Evolutionary conservation across 1,284 basidiomycete genomes (phyloP).

Genomic region (Leccinum fallax): DNA sequence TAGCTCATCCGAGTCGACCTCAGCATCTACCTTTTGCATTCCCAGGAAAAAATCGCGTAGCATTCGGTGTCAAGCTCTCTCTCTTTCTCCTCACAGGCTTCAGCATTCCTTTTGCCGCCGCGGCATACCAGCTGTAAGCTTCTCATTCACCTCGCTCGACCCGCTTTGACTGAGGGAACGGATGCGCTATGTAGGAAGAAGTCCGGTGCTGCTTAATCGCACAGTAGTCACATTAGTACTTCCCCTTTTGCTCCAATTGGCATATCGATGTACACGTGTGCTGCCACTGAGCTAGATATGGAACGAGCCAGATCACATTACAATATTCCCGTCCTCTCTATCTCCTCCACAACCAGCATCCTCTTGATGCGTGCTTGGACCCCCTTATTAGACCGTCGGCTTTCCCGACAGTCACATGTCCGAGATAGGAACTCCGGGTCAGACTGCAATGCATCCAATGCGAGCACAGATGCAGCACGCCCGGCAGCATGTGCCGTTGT

Average conservation of each 20-base stretch:
- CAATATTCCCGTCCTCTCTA: conserved; percentile 34
- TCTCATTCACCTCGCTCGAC: conserved; percentile 14
- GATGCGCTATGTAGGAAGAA: conserved; percentile 37
- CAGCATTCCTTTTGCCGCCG: conserved; percentile 65
- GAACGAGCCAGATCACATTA: conserved; percentile 12
- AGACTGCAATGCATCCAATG: conserved; percentile 65
- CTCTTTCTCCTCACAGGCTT: conserved; percentile 61
- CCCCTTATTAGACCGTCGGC: conserved; percentile 41
- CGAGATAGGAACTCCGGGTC: conserved; percentile 61
- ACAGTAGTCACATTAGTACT: conserved; percentile 2
- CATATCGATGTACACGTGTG: conserved; percentile 13
- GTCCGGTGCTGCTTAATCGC: conserved; percentile 27
- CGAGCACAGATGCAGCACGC: conserved; percentile 57
- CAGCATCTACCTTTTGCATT: conserved; percentile 74
- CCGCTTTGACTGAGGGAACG: neutral
- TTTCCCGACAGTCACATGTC: conserved; percentile 63
- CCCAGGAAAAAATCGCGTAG: conserved; percentile 52
- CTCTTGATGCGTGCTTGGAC: conserved; percentile 43
- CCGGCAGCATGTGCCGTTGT: conserved; percentile 52
- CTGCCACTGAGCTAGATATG: conserved; percentile 1
- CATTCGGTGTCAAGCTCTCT: conserved; percentile 61
- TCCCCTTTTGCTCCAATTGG: neutral
- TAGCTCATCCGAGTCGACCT: neutral
- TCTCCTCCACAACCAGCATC: conserved; percentile 35
- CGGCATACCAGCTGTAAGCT: conserved; percentile 65